Percentiles rank a stretch among this genome's conserved stretches.
These are phyloP conservation scores for Aspergillus haitiensis DNA, from an alignment of 495 filamentous ascomycete genomes.

Conservation along the genomic window DNA sequence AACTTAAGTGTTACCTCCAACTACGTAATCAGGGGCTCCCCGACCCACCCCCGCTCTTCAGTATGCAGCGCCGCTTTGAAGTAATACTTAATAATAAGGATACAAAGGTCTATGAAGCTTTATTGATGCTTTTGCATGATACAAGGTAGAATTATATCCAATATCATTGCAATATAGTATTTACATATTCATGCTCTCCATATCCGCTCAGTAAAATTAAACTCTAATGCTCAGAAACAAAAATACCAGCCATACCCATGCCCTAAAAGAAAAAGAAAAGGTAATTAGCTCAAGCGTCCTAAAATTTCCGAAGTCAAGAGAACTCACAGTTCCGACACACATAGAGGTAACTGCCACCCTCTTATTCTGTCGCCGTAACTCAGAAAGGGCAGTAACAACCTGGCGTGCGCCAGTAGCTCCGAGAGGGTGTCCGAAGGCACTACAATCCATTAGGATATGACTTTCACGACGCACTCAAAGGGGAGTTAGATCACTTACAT, in stretches of 20 bases:
- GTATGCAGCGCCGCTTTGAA: no score
- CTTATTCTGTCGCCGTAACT: conserved; percentile 73
- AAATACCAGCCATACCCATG: conserved; percentile 57
- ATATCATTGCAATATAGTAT: conserved; percentile 3
- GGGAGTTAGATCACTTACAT: conserved; percentile 40
- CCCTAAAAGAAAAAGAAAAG: conserved; percentile 34
- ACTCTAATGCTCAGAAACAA: conserved; percentile 51
- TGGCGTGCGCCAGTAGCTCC: conserved; percentile 78
- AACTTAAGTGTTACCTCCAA: no score
- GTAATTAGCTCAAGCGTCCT: not conserved
- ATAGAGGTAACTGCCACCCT: conserved; percentile 80
- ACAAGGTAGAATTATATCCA: not conserved
- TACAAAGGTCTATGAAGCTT: no score
- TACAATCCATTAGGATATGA: conserved; percentile 16
- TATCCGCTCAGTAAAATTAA: not conserved
- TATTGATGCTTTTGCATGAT: not conserved
- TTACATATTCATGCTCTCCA: conserved; percentile 8
- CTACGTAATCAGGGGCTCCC: no score
- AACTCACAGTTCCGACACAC: conserved; percentile 75
- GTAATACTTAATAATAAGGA: no score
- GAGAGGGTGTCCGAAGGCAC: conserved; percentile 78
- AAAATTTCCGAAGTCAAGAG: not conserved
- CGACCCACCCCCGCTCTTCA: no score
- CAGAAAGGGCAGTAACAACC: conserved; percentile 80
- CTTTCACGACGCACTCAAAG: conserved; percentile 4